Conservation (phyloP, 2,329 filamentous ascomycete genomes). For the Claviceps paspali region DNA sequence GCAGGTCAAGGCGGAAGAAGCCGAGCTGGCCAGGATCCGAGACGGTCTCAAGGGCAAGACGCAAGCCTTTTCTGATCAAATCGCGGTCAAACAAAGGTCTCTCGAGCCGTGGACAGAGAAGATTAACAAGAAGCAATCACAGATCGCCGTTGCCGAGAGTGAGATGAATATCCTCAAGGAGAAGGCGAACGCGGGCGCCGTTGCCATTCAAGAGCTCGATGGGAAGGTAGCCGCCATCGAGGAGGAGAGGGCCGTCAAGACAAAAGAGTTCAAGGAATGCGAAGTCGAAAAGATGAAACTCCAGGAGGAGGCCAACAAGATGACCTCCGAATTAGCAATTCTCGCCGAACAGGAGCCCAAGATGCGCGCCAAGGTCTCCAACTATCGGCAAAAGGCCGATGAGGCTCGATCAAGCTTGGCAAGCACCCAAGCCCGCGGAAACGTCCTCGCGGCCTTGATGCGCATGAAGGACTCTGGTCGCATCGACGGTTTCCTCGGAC, state of each 20-base stretch:
- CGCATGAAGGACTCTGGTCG: constrained; percentile 89
- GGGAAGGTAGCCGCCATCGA: constrained; percentile 62
- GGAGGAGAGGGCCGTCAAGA: constrained; percentile 54
- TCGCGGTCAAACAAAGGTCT: constrained; percentile 80
- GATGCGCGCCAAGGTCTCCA: constrained; percentile 71
- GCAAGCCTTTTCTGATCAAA: constrained; percentile 83
- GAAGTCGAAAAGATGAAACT: constrained; percentile 57
- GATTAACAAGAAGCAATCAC: constrained; percentile 89
- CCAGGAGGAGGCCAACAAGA: constrained; percentile 57
- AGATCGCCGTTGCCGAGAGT: constrained; percentile 86
- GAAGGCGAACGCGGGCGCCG: constrained; percentile 72
- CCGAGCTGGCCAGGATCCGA: constrained; percentile 67
- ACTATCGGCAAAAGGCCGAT: constrained; percentile 84
- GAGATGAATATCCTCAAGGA: constrained; percentile 86
- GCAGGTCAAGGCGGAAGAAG: constrained; percentile 63
- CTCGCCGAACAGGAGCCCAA: constrained; percentile 66
- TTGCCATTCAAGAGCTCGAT: constrained; percentile 70
- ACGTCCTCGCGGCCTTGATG: constrained; percentile 83
- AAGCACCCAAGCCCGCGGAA: constrained; percentile 81
- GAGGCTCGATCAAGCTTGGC: constrained; percentile 85
- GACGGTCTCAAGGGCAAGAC: constrained; percentile 90
- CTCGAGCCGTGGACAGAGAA: constrained; percentile 94
- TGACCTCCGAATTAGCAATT: constrained; percentile 57
- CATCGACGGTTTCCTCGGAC: constrained; percentile 92
- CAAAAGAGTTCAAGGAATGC: constrained; percentile 59